Percentiles rank a stretch among this genome's conserved stretches.
Evolutionary conservation across 129 eudicot species (phyloP).

Genomic region (Silybum marianum): DNA sequence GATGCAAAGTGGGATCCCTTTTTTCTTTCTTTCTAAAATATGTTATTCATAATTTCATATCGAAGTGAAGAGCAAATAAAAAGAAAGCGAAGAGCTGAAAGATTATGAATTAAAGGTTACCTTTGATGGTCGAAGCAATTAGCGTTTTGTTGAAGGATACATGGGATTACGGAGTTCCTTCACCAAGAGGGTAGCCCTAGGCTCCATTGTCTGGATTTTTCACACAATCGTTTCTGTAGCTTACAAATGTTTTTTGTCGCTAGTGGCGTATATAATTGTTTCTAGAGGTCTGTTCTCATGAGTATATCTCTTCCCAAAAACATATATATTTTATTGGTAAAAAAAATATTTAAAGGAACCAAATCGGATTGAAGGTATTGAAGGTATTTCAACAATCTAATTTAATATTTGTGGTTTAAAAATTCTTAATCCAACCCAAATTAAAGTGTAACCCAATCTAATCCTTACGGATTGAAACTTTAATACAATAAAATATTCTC

Average conservation of each 20-base stretch:
- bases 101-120: constrained; percentile 17
- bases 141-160: constrained; percentile 12
- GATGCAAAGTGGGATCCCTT: constrained; percentile 6
- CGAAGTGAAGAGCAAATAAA: neutral
- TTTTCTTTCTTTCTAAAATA: neutral
- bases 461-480: no score
- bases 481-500: no score
- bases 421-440: no score
- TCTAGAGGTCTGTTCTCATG: no score
- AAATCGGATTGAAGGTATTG: no score
- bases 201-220: constrained; percentile 3
- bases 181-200: constrained; percentile 9
- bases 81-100: neutral
- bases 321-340: no score
- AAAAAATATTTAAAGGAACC: no score
- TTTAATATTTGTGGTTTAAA: no score
- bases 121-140: constrained; percentile 10
- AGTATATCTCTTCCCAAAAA: neutral
- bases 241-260: constrained; percentile 19
- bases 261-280: constrained; percentile 4
- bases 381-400: no score
- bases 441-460: no score
- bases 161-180: constrained; percentile 22
- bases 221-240: constrained; percentile 12
- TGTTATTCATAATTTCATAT: constrained; percentile 1